phyloP scores from a whole-genome alignment of 179 eudicot genomes.

The Silene noctiflora region DNA sequence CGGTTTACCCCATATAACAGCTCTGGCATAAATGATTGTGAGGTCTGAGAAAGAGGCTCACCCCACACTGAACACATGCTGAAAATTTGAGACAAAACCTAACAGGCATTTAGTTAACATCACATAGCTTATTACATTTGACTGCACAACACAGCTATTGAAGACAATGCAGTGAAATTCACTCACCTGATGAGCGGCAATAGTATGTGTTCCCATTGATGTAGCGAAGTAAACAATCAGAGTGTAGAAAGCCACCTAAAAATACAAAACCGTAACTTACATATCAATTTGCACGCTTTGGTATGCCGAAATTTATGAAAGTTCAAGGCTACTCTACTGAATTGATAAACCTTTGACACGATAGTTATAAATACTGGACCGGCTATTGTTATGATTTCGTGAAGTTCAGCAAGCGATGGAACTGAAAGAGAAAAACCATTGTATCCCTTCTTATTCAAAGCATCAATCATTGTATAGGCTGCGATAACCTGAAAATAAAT shows the following conservation, averaged over 20 bases:
- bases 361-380: constrained; percentile 93
- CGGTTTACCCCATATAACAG: constrained; percentile 74
- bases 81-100: constrained; percentile 80
- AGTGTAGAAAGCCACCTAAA: constrained; percentile 42
- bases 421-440: constrained; percentile 60
- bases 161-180: background rate
- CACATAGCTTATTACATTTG: background rate
- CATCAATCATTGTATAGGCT: constrained; percentile 77
- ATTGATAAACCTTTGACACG: constrained; percentile 74
- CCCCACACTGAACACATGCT: constrained; percentile 83
- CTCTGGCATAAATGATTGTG: constrained; percentile 98
- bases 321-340: background rate
- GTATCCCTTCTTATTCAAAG: constrained; percentile 79
- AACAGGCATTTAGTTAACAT: constrained; percentile 18
- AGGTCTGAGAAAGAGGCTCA: constrained; percentile 96
- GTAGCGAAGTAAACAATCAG: constrained; percentile 42
- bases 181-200: constrained; percentile 53
- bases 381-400: constrained; percentile 67
- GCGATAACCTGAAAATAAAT: constrained; percentile 65
- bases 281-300: background rate
- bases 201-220: constrained; percentile 40
- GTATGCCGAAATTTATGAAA: background rate
- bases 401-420: constrained; percentile 68
- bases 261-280: constrained; percentile 5
- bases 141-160: background rate